Evolutionary conservation across 306 rosid species (phyloP).

Genomic region (Cajanus cajan): DNA sequence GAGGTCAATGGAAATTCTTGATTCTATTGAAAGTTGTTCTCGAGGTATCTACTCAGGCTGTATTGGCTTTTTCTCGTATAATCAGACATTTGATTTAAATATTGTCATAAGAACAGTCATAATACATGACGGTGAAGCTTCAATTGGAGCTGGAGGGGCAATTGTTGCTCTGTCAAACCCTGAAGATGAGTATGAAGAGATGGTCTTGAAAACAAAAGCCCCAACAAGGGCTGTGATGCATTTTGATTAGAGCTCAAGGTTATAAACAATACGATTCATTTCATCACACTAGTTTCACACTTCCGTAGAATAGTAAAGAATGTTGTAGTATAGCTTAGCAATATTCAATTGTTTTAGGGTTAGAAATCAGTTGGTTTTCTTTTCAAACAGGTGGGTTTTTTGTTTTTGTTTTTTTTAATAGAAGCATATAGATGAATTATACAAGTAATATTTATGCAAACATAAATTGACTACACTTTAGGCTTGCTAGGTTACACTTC

Average conservation of each 20-base stretch:
- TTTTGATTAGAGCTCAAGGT: conserved; percentile 44
- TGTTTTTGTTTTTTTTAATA: too few relatives aligned
- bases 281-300: conserved; percentile 5
- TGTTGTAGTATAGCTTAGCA: not conserved
- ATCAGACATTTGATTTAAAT: conserved; percentile 90
- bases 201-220: conserved; percentile 82
- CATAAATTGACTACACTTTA: not conserved
- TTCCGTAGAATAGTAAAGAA: not conserved
- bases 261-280: not conserved
- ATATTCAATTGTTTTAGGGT: conserved; percentile 17
- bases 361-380: not conserved
- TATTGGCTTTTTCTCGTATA: conserved; percentile 90
- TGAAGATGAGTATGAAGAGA: conserved; percentile 86
- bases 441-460: not conserved
- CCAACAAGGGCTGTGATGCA: conserved; percentile 72
- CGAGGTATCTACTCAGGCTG: conserved; percentile 95
- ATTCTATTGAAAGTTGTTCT: conserved; percentile 71
- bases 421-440: not conserved
- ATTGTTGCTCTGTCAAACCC: conserved; percentile 87
- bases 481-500: not conserved
- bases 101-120: conserved; percentile 91
- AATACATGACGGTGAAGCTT: conserved; percentile 80
- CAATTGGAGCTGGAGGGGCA: conserved; percentile 99
- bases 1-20: conserved; percentile 94
- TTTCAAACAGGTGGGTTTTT: not conserved